Evolutionary conservation across 1,139 yeast species (phyloP).

Genomic region (Nakaseomyces uthaithaninus): DNA sequence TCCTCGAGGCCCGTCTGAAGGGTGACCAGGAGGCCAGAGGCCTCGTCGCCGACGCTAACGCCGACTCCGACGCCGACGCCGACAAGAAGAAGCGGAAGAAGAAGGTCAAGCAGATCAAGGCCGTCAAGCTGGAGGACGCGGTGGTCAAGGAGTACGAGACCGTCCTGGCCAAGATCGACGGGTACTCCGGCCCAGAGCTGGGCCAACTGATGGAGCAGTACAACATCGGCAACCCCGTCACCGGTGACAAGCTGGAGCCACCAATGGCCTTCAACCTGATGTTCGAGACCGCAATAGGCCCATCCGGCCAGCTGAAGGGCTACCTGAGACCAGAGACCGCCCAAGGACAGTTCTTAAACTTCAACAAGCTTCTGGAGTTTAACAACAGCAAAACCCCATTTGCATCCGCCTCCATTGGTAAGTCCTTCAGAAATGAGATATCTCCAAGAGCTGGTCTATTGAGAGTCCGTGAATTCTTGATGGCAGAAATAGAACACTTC

Average conservation of each 20-base stretch:
- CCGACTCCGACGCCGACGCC: slow-evolving; percentile 56
- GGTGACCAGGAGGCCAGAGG: slow-evolving; percentile 97
- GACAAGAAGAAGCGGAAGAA: slow-evolving; percentile 83
- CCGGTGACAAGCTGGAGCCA: slow-evolving; percentile 75
- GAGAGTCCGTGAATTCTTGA: slow-evolving; percentile 95
- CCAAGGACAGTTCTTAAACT: slow-evolving; percentile 97
- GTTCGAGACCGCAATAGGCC: slow-evolving; percentile 99
- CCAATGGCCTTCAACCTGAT: slow-evolving; percentile 95
- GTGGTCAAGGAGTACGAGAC: slow-evolving; percentile 73
- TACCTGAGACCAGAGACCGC: slow-evolving; percentile 98
- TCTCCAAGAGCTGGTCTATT: slow-evolving; percentile 96
- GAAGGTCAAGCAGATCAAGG: slow-evolving; percentile 94
- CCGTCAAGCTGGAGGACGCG: slow-evolving; percentile 73
- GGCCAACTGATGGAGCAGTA: slow-evolving; percentile 79
- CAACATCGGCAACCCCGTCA: slow-evolving; percentile 83
- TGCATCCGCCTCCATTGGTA: slow-evolving; percentile 97
- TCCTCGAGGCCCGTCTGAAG: slow-evolving; percentile 85
- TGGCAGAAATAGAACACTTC: slow-evolving; percentile 99
- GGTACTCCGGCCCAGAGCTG: slow-evolving; percentile 84
- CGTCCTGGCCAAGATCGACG: slow-evolving; percentile 89
- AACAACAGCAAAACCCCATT: slow-evolving; percentile 97
- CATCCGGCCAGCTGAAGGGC: slow-evolving; percentile 93
- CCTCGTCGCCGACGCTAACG: slow-evolving; percentile 43
- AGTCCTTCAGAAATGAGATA: slow-evolving; percentile 97
- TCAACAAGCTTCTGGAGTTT: slow-evolving; percentile 84